Evolutionary conservation across 2,329 filamentous ascomycete genomes (phyloP).

Genomic region (Cladosporium sp.): DNA sequence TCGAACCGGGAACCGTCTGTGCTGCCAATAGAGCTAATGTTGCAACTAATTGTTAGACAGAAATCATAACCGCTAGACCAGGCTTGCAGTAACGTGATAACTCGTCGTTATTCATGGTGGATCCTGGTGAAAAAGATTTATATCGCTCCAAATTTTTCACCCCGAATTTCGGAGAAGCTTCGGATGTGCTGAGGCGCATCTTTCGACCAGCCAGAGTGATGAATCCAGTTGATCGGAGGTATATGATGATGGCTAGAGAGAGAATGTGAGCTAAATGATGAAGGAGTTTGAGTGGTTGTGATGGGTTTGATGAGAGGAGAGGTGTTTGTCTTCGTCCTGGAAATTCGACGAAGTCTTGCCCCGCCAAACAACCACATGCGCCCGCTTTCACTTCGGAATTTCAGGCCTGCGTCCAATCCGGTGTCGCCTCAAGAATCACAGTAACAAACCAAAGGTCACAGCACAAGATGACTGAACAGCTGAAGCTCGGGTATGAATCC

Average conservation of each 20-base stretch:
- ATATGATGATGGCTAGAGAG: background rate
- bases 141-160: background rate
- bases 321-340: background rate
- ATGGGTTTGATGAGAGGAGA: background rate
- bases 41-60: slow-evolving; percentile 18
- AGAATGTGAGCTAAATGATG: background rate
- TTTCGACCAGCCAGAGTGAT: no score
- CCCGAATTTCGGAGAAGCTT: no score
- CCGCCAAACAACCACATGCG: slow-evolving; percentile 3
- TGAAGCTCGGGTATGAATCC: slow-evolving; percentile 7
- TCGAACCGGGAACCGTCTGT: slow-evolving; percentile 18
- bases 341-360: background rate
- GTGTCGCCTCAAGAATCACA: background rate
- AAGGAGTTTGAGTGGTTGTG: background rate
- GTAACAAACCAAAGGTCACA: background rate
- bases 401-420: slow-evolving; percentile 8
- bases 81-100: slow-evolving; percentile 10
- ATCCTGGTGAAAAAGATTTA: background rate
- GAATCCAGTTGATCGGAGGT: background rate
- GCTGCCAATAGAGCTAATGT: slow-evolving; percentile 13
- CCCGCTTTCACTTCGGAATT: slow-evolving; percentile 7
- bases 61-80: slow-evolving; percentile 20
- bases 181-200: no score
- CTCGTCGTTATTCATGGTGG: slow-evolving; percentile 4
- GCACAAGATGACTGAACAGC: slow-evolving; percentile 5